These are phyloP conservation scores for Nannizzia gypsea DNA, from an alignment of 2,329 filamentous ascomycete genomes.

Conservation along the genomic window DNA sequence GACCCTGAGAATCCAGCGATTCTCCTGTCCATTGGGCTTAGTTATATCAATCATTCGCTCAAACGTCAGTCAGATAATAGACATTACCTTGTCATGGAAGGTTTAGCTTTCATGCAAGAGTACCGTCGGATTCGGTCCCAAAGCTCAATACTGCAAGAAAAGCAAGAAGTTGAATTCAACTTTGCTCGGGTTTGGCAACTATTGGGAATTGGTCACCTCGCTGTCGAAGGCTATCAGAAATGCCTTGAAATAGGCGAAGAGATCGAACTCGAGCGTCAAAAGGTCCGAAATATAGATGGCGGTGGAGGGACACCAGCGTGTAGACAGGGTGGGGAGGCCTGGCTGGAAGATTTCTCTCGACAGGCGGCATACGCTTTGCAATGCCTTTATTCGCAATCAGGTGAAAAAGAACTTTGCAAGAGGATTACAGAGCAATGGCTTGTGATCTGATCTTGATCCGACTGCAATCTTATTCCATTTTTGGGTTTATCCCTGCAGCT, in stretches of 20 bases:
- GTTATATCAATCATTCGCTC: slow-evolving; percentile 77
- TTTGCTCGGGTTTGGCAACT: slow-evolving; percentile 64
- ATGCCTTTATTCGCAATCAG: slow-evolving; percentile 52
- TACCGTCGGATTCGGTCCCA: slow-evolving; percentile 54
- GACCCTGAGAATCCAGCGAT: slow-evolving; percentile 67
- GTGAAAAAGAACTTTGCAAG: slow-evolving; percentile 50
- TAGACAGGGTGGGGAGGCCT: slow-evolving; percentile 10
- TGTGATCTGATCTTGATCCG: slow-evolving; percentile 30
- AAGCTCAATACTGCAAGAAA: slow-evolving; percentile 34
- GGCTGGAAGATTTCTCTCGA: slow-evolving; percentile 44
- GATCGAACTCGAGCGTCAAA: slow-evolving; percentile 25
- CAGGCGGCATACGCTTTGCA: slow-evolving; percentile 69
- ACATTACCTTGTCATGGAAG: slow-evolving; percentile 77
- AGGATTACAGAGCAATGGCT: slow-evolving; percentile 50
- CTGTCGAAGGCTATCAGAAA: slow-evolving; percentile 57
- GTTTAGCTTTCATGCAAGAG: slow-evolving; percentile 63
- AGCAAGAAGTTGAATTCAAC: slow-evolving; percentile 73
- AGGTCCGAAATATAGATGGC: slow-evolving; percentile 19
- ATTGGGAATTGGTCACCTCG: slow-evolving; percentile 60
- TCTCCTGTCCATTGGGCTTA: slow-evolving; percentile 67
- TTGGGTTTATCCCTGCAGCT: background rate
- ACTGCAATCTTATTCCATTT: background rate
- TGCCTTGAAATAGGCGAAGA: slow-evolving; percentile 41
- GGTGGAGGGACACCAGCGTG: slow-evolving; percentile 28
- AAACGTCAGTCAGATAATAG: slow-evolving; percentile 85